phyloP scores from a whole-genome alignment of 2,329 filamentous ascomycete species.

The Endoconidiophora laricicola region DNA sequence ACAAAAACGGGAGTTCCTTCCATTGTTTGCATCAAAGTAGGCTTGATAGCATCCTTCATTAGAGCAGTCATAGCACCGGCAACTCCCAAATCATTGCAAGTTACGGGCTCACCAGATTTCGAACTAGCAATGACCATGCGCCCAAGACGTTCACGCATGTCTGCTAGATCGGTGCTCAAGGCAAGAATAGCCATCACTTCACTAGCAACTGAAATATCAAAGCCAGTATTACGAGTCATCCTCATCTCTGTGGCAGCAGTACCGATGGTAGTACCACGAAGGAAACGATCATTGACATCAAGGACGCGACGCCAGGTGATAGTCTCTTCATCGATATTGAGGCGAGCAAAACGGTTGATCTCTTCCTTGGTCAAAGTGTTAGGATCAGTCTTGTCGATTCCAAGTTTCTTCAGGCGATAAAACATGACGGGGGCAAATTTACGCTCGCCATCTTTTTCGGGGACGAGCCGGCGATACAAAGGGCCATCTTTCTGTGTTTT shows the following conservation, averaged over 20 bases:
- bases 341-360: slow-evolving; percentile 69
- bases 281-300: slow-evolving; percentile 91
- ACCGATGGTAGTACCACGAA: slow-evolving; percentile 78
- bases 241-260: slow-evolving; percentile 83
- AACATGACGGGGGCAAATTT: slow-evolving; percentile 83
- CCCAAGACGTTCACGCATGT: slow-evolving; percentile 86
- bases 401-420: slow-evolving; percentile 83
- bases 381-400: slow-evolving; percentile 87
- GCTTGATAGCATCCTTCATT: slow-evolving; percentile 98
- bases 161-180: slow-evolving; percentile 68
- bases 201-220: slow-evolving; percentile 94
- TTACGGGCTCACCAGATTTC: slow-evolving; percentile 71
- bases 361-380: slow-evolving; percentile 83
- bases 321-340: slow-evolving; percentile 91
- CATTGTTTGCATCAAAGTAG: slow-evolving; percentile 94
- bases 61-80: slow-evolving; percentile 84
- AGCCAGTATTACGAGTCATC: slow-evolving; percentile 72
- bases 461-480: slow-evolving; percentile 75
- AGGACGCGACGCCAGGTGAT: slow-evolving; percentile 95
- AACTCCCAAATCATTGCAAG: slow-evolving; percentile 86
- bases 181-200: slow-evolving; percentile 98
- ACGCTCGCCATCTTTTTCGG: slow-evolving; percentile 75
- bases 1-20: slow-evolving; percentile 97
- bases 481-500: slow-evolving; percentile 82
- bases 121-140: slow-evolving; percentile 92